phyloP scores from a whole-genome alignment of 257 asterid genomes.

The Solanum peruvianum region DNA sequence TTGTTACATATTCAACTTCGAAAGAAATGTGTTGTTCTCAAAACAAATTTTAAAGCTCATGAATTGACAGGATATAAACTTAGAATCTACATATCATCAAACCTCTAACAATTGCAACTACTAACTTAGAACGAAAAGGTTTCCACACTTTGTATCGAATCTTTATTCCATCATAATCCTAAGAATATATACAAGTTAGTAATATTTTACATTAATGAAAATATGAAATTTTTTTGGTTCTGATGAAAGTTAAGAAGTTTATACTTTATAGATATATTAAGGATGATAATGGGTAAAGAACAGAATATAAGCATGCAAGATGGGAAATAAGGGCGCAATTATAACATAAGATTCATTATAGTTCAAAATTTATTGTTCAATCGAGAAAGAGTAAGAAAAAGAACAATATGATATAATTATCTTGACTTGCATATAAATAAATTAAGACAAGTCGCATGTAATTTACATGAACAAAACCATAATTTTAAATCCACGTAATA shows the following conservation, averaged over 20 bases:
- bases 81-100: constrained; percentile 88
- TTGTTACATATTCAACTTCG: not conserved
- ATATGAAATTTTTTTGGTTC: not conserved
- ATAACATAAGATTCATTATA: not conserved
- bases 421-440: not conserved
- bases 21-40: not conserved
- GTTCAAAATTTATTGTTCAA: not conserved
- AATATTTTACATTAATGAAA: not conserved
- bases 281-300: not conserved
- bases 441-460: not conserved
- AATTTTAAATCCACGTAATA: not conserved
- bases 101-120: constrained; percentile 92
- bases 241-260: not conserved
- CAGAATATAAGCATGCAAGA: not conserved
- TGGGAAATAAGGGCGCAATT: not conserved
- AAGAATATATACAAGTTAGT: not conserved
- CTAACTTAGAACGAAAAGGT: constrained; percentile 95
- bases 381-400: not conserved
- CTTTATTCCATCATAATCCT: constrained; percentile 84
- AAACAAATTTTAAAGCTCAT: not conserved
- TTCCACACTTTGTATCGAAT: constrained; percentile 81
- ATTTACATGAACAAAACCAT: not conserved
- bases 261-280: not conserved
- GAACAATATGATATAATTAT: not conserved
- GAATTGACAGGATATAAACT: constrained; percentile 6